These are phyloP conservation scores for Lactarius deliciosus DNA, from an alignment of 768 basidiomycete genomes.

Conservation along the genomic window DNA sequence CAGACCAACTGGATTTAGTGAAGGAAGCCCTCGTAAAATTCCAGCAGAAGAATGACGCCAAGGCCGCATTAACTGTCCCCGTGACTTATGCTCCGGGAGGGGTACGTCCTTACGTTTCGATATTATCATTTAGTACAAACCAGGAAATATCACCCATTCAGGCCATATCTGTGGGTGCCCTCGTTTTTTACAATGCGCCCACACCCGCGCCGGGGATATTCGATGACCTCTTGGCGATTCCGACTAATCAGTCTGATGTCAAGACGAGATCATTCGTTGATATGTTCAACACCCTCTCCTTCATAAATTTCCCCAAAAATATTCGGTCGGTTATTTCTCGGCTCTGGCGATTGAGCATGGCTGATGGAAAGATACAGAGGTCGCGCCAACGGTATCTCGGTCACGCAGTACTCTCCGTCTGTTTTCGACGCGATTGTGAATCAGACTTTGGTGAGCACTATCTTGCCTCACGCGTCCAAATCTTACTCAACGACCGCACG, in stretches of 20 bases:
- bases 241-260: constrained; percentile 1
- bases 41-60: constrained; percentile 12
- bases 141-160: not conserved
- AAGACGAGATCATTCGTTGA: not conserved
- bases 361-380: not conserved
- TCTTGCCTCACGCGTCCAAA: not conserved
- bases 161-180: not conserved
- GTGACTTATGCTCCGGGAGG: not conserved
- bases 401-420: constrained; percentile 6
- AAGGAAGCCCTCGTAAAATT: constrained; percentile 2
- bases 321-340: not conserved
- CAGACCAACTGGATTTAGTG: not conserved
- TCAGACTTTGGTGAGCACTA: not conserved
- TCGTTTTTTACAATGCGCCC: not conserved
- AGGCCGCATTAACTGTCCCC: not conserved
- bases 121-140: not conserved
- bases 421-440: constrained; percentile 6
- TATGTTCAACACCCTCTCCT: not conserved
- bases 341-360: no score
- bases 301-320: not conserved
- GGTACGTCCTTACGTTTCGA: not conserved
- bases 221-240: constrained; percentile 27
- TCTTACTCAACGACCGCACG: not conserved
- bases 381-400: not conserved
- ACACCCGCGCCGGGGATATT: constrained; percentile 17